phyloP scores from a whole-genome alignment of 768 basidiomycete species.

The Tulasnella sp. region DNA sequence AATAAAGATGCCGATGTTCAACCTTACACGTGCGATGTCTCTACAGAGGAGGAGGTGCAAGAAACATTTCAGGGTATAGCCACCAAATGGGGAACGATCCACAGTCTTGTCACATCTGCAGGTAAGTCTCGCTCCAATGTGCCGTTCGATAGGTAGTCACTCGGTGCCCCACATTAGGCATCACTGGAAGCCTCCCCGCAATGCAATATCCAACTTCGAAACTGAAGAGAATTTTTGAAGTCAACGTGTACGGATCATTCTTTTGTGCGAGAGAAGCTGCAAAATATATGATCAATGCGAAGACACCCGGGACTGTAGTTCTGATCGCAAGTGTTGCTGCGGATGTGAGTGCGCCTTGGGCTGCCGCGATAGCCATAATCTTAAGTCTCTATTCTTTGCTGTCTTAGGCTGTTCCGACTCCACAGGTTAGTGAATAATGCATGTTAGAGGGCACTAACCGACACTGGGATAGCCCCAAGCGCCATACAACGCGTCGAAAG shows the following conservation, averaged over 20 bases:
- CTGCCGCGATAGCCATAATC: not conserved
- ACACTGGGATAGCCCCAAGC: slow-evolving; percentile 67
- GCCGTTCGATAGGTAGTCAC: slow-evolving; percentile 35
- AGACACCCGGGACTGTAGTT: slow-evolving; percentile 73
- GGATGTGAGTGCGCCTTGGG: slow-evolving; percentile 55
- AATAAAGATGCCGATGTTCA: slow-evolving; percentile 65
- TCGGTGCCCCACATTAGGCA: slow-evolving; percentile 20
- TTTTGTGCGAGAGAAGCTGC: slow-evolving; percentile 97
- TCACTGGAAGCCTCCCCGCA: slow-evolving; percentile 76
- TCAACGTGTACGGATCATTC: slow-evolving; percentile 93
- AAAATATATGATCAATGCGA: slow-evolving; percentile 81
- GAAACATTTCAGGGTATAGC: slow-evolving; percentile 67
- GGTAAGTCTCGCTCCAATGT: slow-evolving; percentile 49
- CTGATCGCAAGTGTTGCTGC: slow-evolving; percentile 92
- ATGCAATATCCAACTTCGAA: slow-evolving; percentile 85
- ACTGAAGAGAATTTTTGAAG: slow-evolving; percentile 80
- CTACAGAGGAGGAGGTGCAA: slow-evolving; percentile 78
- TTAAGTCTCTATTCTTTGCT: slow-evolving; percentile 27
- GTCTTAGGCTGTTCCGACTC: slow-evolving; percentile 79
- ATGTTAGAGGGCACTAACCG: not conserved
- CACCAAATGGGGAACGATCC: slow-evolving; percentile 69
- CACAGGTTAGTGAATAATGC: slow-evolving; percentile 58
- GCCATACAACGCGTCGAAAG: slow-evolving; percentile 96
- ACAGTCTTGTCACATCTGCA: slow-evolving; percentile 86
- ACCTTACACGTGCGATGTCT: slow-evolving; percentile 85